Base-by-base conservation (phyloP, 257 asterid species). In the Haberlea rhodopensis region DNA sequence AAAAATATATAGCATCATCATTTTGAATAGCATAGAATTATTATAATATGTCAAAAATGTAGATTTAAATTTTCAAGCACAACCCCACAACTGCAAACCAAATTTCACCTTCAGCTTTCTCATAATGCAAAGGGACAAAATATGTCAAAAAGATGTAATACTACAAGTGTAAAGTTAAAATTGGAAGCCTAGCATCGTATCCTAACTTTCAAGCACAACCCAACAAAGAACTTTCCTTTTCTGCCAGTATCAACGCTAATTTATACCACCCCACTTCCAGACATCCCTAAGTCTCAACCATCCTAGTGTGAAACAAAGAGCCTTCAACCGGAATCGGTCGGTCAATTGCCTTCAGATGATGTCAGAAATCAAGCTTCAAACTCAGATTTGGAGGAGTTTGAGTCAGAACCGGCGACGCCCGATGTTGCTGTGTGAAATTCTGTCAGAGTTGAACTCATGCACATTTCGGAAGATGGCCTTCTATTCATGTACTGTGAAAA, bases 401-500 rank as follows among this genome's bases (percentile, higher is more conserved):
- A 71, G 48, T 74, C 79, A 19, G 78, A 80, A 70, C 71, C 53
- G 31, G 77, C 74, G 62, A 73, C 63, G 32, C 78, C 83, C 34
- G 75, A 63, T 25, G 69, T 74, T 32, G 76, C 62, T 52, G 63
- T 52, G 37, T 67, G 72, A 58, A 62, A 57, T 66, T 63, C 81
- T 51, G 79, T 57, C 31, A 62, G 67, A 49, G 62, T 23, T 71
- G 69, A 61, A 31, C 71, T 77, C 66, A 55, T 40, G 67, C 79
- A 68, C 51, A 57, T 69, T 64, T 78, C 66, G 82, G 75, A 56
- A 3, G 85, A 75, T 54, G 90, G 87, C 73, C 72, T 73, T 72
- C 71, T 25, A 18, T 81, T 84, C 85, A 77, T 74, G 62, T 77
- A 84, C 90, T 84, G 84, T 72, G 27, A 28, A 65, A 23, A 24